Conservation (phyloP, 805 yeast genomes). For the Barnettozyma sp. region DNA sequence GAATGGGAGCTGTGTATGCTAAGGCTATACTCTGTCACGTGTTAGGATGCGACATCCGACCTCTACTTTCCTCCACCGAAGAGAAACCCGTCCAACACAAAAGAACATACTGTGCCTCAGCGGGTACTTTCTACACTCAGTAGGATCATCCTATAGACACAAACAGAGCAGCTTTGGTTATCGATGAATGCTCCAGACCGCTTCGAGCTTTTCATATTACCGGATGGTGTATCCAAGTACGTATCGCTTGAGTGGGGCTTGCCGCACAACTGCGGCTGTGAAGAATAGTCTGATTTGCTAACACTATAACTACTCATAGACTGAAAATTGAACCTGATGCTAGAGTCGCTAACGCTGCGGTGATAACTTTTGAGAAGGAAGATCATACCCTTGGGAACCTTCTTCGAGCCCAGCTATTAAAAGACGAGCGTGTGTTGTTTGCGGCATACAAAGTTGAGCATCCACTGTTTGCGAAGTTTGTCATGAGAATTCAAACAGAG, state of each 20-base stretch:
- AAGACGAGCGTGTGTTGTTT: slow-evolving; percentile 83
- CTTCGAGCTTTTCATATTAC: slow-evolving; percentile 90
- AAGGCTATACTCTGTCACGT: no score
- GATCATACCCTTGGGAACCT: slow-evolving; percentile 95
- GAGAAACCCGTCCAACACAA: no score
- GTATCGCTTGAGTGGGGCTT: slow-evolving; percentile 23
- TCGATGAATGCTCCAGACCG: slow-evolving; percentile 99
- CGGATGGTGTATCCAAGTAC: slow-evolving; percentile 95
- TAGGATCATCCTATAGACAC: neutral
- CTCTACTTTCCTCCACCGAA: no score
- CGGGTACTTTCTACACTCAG: no score
- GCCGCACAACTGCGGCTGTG: no score
- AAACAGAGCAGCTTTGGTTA: no score
- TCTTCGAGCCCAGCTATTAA: slow-evolving; percentile 76
- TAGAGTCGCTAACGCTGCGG: slow-evolving; percentile 90
- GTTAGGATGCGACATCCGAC: no score
- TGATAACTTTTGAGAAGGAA: slow-evolving; percentile 90
- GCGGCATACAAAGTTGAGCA: slow-evolving; percentile 98
- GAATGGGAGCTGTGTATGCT: no score
- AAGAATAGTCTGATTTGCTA: no score
- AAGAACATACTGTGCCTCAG: neutral
- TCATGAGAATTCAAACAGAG: slow-evolving; percentile 91
- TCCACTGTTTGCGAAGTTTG: slow-evolving; percentile 92
- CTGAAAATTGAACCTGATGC: slow-evolving; percentile 87
- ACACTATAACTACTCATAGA: slow-evolving; percentile 31